Evolutionary conservation across 2,329 filamentous ascomycete species (phyloP).

Genomic region (Mollisia scopiformis): DNA sequence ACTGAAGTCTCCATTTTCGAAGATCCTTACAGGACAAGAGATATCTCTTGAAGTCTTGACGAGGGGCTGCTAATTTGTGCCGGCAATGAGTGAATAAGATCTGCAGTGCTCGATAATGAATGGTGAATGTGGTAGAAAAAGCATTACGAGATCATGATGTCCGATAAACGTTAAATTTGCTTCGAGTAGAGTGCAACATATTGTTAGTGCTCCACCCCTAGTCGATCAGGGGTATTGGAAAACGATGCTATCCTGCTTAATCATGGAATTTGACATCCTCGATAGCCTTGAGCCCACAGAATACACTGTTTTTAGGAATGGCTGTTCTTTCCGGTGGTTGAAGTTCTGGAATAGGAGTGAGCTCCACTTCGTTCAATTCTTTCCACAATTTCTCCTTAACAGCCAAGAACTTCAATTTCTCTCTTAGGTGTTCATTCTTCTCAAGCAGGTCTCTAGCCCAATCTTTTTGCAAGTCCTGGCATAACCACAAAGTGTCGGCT

Average conservation of each 20-base stretch:
- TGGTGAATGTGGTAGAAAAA: too few relatives aligned
- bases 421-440: slow-evolving; percentile 19
- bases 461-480: slow-evolving; percentile 4
- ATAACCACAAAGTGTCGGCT: slow-evolving; percentile 17
- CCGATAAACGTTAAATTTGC: too few relatives aligned
- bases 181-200: too few relatives aligned
- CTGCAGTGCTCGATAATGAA: too few relatives aligned
- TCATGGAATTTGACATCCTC: slow-evolving; percentile 16
- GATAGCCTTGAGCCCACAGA: slow-evolving; percentile 11
- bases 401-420: slow-evolving; percentile 13
- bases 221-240: too few relatives aligned
- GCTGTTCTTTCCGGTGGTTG: background rate
- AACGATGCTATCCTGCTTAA: background rate
- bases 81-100: too few relatives aligned
- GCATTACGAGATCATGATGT: too few relatives aligned
- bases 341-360: background rate
- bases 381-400: slow-evolving; percentile 15
- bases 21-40: too few relatives aligned
- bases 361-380: slow-evolving; percentile 10
- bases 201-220: too few relatives aligned
- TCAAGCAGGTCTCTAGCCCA: slow-evolving; percentile 14
- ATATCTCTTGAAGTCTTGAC: too few relatives aligned
- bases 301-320: background rate
- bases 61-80: too few relatives aligned
- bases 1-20: too few relatives aligned